A percentile compares a stretch with the other conserved stretches of the same genome.
Conservation (phyloP, 495 filamentous ascomycete species). For the Penicillium cataractarum region DNA sequence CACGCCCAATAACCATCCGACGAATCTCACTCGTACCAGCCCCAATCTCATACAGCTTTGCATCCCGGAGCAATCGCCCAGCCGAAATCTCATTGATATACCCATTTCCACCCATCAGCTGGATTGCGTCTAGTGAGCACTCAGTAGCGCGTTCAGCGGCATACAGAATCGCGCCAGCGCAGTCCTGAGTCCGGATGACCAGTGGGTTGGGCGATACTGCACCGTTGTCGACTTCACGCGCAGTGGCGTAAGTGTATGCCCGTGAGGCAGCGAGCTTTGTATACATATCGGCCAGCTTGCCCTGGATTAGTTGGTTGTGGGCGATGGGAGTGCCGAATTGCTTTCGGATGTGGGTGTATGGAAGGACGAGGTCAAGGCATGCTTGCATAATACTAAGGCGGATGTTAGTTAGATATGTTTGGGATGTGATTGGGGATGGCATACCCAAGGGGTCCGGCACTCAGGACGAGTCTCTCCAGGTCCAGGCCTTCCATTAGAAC, state of each 20-base stretch:
- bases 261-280: slow-evolving; percentile 82
- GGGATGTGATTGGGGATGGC: background rate
- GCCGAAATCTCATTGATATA: slow-evolving; percentile 96
- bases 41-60: slow-evolving; percentile 94
- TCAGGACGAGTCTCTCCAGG: slow-evolving; percentile 89
- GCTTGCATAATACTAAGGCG: slow-evolving; percentile 83
- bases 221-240: slow-evolving; percentile 74
- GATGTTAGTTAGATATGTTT: slow-evolving; percentile 24
- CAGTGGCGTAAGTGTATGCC: slow-evolving; percentile 79
- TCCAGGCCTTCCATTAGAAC: slow-evolving; percentile 97
- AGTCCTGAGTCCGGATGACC: slow-evolving; percentile 80
- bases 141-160: slow-evolving; percentile 93
- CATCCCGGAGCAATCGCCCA: slow-evolving; percentile 82
- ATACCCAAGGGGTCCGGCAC: slow-evolving; percentile 83
- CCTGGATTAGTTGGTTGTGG: slow-evolving; percentile 92
- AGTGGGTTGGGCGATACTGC: slow-evolving; percentile 45
- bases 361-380: slow-evolving; percentile 81
- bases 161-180: slow-evolving; percentile 91
- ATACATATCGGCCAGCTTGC: slow-evolving; percentile 96
- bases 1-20: slow-evolving; percentile 91
- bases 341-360: slow-evolving; percentile 85
- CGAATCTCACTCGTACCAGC: slow-evolving; percentile 94
- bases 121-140: slow-evolving; percentile 86
- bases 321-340: slow-evolving; percentile 90
- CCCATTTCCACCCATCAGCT: slow-evolving; percentile 92